Percentiles rank a stretch among this genome's conserved stretches.
Evolutionary conservation across 768 basidiomycete genomes (phyloP).

Genomic region (Lactarius indigo): DNA sequence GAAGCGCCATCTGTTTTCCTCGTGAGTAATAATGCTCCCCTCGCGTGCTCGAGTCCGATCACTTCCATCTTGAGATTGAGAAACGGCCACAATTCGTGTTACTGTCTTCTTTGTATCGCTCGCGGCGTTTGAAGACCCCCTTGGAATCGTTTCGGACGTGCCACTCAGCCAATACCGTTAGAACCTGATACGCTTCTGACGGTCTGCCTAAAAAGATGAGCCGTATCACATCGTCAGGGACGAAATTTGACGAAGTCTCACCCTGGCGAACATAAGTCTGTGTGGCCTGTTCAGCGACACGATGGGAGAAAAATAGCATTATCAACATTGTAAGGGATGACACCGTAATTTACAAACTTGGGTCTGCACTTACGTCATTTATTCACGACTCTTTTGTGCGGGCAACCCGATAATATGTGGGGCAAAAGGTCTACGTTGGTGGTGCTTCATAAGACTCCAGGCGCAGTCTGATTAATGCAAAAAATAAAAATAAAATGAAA

Average conservation of each 20-base stretch:
- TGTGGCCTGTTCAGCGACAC: conserved; percentile 81
- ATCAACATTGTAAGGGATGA: neutral
- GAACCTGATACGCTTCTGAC: conserved; percentile 51
- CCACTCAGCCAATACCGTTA: conserved; percentile 43
- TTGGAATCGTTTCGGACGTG: conserved; percentile 58
- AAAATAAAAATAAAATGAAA: neutral
- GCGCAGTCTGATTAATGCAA: neutral
- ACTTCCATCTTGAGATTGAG: conserved; percentile 60
- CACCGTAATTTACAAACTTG: conserved; percentile 8
- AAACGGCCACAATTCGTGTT: conserved; percentile 81
- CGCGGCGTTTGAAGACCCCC: conserved; percentile 74
- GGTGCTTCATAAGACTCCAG: neutral
- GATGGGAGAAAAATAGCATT: conserved; percentile 60
- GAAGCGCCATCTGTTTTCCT: conserved; percentile 54
- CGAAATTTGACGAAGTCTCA: conserved; percentile 70
- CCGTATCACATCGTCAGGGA: conserved; percentile 76
- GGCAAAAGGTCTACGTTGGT: conserved; percentile 37
- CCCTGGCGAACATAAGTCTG: conserved; percentile 85
- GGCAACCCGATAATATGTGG: conserved; percentile 79
- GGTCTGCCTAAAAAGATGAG: conserved; percentile 47
- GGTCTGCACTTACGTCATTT: conserved; percentile 62
- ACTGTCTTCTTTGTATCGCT: conserved; percentile 91
- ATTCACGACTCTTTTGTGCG: conserved; percentile 73
- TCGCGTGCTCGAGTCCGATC: conserved; percentile 40
- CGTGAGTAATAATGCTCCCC: conserved; percentile 48